A percentile compares a stretch with the other conserved stretches of the same genome.
These are phyloP conservation scores for Tetrastigma voinierianum DNA, from an alignment of 164 flowering plant genomes.

Conservation along the genomic window DNA sequence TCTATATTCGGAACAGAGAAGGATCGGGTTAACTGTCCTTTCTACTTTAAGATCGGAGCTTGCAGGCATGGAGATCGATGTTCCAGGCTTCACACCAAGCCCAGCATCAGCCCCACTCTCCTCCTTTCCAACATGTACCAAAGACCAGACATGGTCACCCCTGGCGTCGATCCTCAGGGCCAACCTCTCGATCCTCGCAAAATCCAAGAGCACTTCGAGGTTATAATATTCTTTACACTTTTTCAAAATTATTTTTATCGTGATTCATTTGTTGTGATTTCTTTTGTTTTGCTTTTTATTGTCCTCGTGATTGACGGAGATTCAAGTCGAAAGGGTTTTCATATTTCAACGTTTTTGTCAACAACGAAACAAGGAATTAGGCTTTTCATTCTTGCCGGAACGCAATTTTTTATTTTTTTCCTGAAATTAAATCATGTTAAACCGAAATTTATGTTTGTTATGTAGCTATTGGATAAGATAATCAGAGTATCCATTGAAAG, in stretches of 20 bases:
- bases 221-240: not conserved
- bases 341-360: too few relatives aligned
- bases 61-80: conserved; percentile 82
- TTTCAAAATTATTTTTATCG: conserved; percentile 27
- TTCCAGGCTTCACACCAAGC: conserved; percentile 69
- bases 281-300: too few relatives aligned
- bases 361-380: too few relatives aligned
- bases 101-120: conserved; percentile 69
- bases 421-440: too few relatives aligned
- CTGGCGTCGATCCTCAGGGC: conserved; percentile 63
- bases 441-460: too few relatives aligned
- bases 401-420: too few relatives aligned
- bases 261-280: conserved; percentile 34
- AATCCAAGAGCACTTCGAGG: conserved; percentile 62
- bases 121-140: conserved; percentile 79
- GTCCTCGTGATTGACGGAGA: too few relatives aligned
- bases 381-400: too few relatives aligned
- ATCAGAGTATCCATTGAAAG: too few relatives aligned
- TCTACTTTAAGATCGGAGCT: conserved; percentile 95
- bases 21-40: conserved; percentile 90
- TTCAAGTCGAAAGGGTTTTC: too few relatives aligned
- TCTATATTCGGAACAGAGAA: conserved; percentile 90
- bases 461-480: too few relatives aligned
- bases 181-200: conserved; percentile 58
- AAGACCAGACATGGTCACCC: conserved; percentile 70